Base-by-base conservation (phyloP, 495 filamentous ascomycete species). In the Sordaria brevicollis region DNA sequence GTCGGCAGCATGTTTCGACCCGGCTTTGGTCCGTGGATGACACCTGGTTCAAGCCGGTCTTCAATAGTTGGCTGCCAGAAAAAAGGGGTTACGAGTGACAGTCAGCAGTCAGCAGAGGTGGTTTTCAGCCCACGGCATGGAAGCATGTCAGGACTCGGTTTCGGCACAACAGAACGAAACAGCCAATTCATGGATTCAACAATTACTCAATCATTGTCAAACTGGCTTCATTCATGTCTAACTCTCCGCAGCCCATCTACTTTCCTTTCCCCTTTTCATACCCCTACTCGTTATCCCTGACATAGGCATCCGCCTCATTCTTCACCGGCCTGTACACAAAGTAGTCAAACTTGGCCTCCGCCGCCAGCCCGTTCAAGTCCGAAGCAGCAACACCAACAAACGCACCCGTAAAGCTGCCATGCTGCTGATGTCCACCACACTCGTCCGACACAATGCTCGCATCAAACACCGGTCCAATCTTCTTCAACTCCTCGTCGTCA, bases 351-450 rank as follows among this genome's bases (percentile, higher is more conserved):
- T 67, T 78, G 3, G 86, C 85, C 68, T 74, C 71, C 68, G 77
- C 67, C 34, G 73, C 84, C 35, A 77, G 80, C 10, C 86, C 85
- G 71, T 87, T 86, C 37, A 85, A n/a, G 72, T 87, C 86, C 11
- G 82, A 85, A 29, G 81, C 83, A 13, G 85, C 85, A 65, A 87
- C 72, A 0, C 85, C 85, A 8, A 87, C 83, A 74, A 87, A 86
- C 19, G 85, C 84, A 0, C 85, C 85, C 29, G 85, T 87, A 69
- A 87, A 87, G 70, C 85, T 87, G 6, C 85, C 85, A 70, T 86
- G 83, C 5, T 75, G 79, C 72, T 83, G 83, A 68, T 87, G 85
- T 0, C 85, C 85, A 29, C 85, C 85, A 43, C 85, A 87, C 76
- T 87, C 85, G 69, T 87, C 85, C 1, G 78, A 83, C 9, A 87